Evolutionary conservation across 352 stramenopile species (phyloP), one percentile per base, ranked within the genome.

Genomic region (Globisporangium ultimum): DNA sequence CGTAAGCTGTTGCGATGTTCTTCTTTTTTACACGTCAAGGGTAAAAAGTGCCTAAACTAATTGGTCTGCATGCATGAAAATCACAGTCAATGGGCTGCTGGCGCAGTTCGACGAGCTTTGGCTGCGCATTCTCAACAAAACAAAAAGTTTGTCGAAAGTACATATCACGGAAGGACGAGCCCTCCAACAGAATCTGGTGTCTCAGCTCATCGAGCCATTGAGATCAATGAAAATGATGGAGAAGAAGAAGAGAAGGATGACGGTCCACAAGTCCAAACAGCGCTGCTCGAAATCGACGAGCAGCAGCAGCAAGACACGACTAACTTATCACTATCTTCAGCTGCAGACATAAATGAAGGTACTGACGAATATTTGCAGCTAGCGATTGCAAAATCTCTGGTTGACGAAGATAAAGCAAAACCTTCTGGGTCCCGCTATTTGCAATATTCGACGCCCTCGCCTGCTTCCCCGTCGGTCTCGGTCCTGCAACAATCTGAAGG

Each of bases 81-180:
- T n/a, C 40, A 32, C 49, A 88, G 78, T 4, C 85, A 95, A 81
- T 95, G 85, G 85, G 83, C 85, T 48, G 85, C 84, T 47, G 85
- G 85, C 48, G 85, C 85, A 41, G 83, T 95, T 0, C 71, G 83
- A 48, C 72, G 82, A 52, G 85, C 85, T 45, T 59, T 91, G 36
- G 74, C 82, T 61, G 66, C 88, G 32, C 84, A 95, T 58, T 78
- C 74, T 24, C 61, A 70, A 41, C 72, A 78, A n/a, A 66, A 80
- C 59, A 68, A 66, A 45, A 63, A 53, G 21, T 47, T 49, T 53
- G 48, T 65, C 28, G 55, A 66, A 15, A 60, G 12, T 15, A 45
- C 43, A n/a, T 46, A 51, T 12, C 48, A 49, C 8, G 60, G 55
- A 0, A 55, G 41, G 15, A 17, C 36, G 17, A 57, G 24, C 24